Evolutionary conservation across 306 rosid genomes (phyloP).

Genomic region (Trichosanthes truncata): DNA sequence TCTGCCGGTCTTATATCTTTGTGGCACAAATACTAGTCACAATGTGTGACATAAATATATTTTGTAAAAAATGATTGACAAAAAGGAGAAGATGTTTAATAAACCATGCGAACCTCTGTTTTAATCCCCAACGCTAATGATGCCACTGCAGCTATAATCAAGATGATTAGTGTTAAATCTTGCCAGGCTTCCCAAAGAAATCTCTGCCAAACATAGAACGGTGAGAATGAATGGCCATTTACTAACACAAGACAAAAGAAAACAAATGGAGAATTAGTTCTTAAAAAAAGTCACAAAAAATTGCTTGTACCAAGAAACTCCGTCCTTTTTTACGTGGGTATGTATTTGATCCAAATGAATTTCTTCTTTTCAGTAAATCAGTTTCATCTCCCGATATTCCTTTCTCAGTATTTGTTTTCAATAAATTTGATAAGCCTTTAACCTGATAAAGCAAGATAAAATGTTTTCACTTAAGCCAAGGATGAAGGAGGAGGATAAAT

Average conservation of each 20-base stretch:
- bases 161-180: slow-evolving; percentile 83
- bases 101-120: slow-evolving; percentile 55
- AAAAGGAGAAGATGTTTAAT: slow-evolving; percentile 4
- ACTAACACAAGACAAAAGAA: not conserved
- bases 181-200: slow-evolving; percentile 99
- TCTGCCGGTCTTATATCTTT: not conserved
- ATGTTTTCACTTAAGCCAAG: slow-evolving; percentile 1
- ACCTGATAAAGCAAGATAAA: slow-evolving; percentile 36
- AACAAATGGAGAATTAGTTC: not conserved
- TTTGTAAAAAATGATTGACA: not conserved
- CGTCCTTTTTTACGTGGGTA: slow-evolving; percentile 90
- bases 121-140: slow-evolving; percentile 78
- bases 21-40: not conserved
- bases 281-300: not conserved
- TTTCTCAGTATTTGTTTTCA: slow-evolving; percentile 49
- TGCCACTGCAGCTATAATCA: slow-evolving; percentile 79
- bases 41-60: not conserved
- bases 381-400: slow-evolving; percentile 56
- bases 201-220: slow-evolving; percentile 40
- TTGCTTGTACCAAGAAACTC: slow-evolving; percentile 55
- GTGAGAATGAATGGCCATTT: not conserved
- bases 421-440: slow-evolving; percentile 49
- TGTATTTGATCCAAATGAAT: slow-evolving; percentile 81
- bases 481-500: not conserved
- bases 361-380: slow-evolving; percentile 47